Conservation (phyloP, 805 yeast species). For the Sporopachydermia quercuum region DNA sequence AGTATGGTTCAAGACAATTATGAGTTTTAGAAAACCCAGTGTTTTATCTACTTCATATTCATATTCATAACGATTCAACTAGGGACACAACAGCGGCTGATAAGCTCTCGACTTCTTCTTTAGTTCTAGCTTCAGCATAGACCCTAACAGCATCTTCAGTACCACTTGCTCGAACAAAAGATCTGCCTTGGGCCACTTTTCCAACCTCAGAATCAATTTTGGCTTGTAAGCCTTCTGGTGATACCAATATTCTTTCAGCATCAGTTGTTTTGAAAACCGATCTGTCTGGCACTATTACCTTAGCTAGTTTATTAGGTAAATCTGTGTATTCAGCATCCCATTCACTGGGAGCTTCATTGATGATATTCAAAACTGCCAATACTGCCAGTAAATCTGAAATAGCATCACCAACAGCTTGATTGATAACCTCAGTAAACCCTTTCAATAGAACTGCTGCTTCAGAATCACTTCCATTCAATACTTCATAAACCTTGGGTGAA, state of each 20-base stretch:
- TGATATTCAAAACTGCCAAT: conserved; percentile 41
- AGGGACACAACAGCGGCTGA: conserved; percentile 24
- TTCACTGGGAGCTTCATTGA: conserved; percentile 41
- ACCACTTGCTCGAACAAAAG: conserved; percentile 94
- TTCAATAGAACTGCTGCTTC: conserved; percentile 39
- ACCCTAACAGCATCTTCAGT: conserved; percentile 96
- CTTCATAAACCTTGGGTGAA: conserved; percentile 27
- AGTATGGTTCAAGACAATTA: not conserved
- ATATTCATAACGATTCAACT: conserved; percentile 16
- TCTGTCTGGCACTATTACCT: conserved; percentile 76
- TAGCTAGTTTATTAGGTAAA: conserved; percentile 72
- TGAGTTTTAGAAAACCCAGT: conserved; percentile 11
- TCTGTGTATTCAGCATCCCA: conserved; percentile 77
- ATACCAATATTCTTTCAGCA: conserved; percentile 71
- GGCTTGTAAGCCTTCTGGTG: conserved; percentile 66
- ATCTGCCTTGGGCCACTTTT: conserved; percentile 47
- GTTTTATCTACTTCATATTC: too few relatives aligned
- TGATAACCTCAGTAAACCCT: conserved; percentile 57
- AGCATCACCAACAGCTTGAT: conserved; percentile 98
- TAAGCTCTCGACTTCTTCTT: conserved; percentile 31
- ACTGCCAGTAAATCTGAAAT: conserved; percentile 82
- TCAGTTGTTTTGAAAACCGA: conserved; percentile 67
- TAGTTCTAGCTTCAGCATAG: conserved; percentile 72
- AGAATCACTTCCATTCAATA: conserved; percentile 28
- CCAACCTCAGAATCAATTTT: conserved; percentile 53